These are phyloP conservation scores for Epipyxis sp. DNA, from an alignment of 108 stramenopile species.

Conservation along the genomic window DNA sequence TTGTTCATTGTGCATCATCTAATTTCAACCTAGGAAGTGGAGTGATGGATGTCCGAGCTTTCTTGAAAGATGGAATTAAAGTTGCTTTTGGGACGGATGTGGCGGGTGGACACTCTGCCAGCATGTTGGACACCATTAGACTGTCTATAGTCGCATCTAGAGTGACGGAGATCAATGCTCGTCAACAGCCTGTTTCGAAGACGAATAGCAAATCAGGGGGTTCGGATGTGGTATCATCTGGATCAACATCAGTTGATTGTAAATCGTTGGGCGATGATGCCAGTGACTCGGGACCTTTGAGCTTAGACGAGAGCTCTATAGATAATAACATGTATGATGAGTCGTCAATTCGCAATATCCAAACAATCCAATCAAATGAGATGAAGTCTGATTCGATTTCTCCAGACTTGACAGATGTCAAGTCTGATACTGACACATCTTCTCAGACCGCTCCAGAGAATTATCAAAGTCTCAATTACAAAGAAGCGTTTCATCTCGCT, in stretches of 20 bases:
- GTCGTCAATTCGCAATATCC: too few relatives aligned
- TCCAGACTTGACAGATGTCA: too few relatives aligned
- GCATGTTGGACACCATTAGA: slow-evolving; percentile 59
- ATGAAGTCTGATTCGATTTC: too few relatives aligned
- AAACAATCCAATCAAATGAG: too few relatives aligned
- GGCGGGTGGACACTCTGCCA: slow-evolving; percentile 64
- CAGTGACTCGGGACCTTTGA: not conserved
- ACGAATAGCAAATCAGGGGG: too few relatives aligned
- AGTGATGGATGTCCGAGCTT: slow-evolving; percentile 42
- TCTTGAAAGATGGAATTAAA: slow-evolving; percentile 47
- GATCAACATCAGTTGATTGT: not conserved
- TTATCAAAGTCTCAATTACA: slow-evolving; percentile 46
- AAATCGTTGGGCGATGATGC: too few relatives aligned
- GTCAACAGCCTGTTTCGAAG: not conserved
- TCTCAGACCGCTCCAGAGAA: not conserved
- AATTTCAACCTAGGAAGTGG: slow-evolving; percentile 58
- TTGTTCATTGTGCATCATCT: slow-evolving; percentile 66
- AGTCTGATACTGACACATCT: not conserved
- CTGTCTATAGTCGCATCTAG: slow-evolving; percentile 58
- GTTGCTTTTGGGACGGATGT: slow-evolving; percentile 72
- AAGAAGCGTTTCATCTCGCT: slow-evolving; percentile 64
- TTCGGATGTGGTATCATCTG: too few relatives aligned
- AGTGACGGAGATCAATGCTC: not conserved
- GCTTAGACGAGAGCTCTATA: not conserved
- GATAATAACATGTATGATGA: too few relatives aligned